phyloP scores from a whole-genome alignment of 169 alveolate genomes.

The Eimeria acervulina region DNA sequence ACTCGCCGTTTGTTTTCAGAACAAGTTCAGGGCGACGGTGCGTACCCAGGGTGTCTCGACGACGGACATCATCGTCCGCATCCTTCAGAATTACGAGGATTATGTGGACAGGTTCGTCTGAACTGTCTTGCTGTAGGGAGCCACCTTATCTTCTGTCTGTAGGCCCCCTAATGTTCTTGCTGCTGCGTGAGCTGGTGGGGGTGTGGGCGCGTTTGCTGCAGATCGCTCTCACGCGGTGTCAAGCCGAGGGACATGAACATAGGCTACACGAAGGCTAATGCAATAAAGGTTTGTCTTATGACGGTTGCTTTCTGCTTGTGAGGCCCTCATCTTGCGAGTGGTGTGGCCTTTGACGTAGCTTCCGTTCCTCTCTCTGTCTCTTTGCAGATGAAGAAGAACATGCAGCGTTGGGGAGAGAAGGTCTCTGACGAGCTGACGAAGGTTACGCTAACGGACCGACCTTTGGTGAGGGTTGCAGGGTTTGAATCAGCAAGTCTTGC shows the following conservation, averaged over 20 bases:
- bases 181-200: neutral
- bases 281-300: slow-evolving; percentile 83
- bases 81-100: slow-evolving; percentile 97
- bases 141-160: too few species aligned
- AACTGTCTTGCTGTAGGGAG: neutral
- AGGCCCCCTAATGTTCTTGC: neutral
- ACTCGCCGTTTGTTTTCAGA: slow-evolving; percentile 76
- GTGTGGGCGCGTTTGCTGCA: slow-evolving; percentile 42
- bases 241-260: slow-evolving; percentile 96
- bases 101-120: slow-evolving; percentile 90
- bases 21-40: slow-evolving; percentile 95
- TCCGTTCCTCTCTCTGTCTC: neutral
- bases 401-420: slow-evolving; percentile 93
- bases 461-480: slow-evolving; percentile 83
- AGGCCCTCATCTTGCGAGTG: neutral
- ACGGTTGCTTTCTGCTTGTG: neutral
- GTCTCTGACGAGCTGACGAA: slow-evolving; percentile 92
- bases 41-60: slow-evolving; percentile 98
- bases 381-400: slow-evolving; percentile 93
- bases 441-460: slow-evolving; percentile 93
- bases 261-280: slow-evolving; percentile 94
- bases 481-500: neutral
- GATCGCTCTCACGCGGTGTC: slow-evolving; percentile 96
- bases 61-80: slow-evolving; percentile 96
- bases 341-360: neutral